Evolutionary conservation across 2,329 filamentous ascomycete genomes (phyloP).

Genomic region (Sporothrix curviconia): DNA sequence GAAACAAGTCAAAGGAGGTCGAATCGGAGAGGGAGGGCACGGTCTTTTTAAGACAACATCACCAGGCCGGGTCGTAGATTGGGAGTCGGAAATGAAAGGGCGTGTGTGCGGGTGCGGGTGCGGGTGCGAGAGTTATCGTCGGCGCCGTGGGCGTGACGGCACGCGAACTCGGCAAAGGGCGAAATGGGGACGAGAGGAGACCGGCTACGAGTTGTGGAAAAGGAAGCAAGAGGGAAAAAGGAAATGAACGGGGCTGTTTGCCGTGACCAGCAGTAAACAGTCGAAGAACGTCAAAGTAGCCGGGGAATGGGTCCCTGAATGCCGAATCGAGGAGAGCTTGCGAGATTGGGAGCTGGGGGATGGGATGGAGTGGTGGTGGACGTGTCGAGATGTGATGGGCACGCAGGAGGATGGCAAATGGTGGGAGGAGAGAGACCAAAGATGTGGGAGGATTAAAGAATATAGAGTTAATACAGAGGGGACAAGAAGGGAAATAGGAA

Average conservation of each 20-base stretch:
- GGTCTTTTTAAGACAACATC: background rate
- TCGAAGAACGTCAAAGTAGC: background rate
- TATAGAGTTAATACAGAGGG: background rate
- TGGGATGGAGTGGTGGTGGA: background rate
- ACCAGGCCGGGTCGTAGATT: background rate
- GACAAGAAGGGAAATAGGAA: background rate
- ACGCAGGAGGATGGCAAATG: too few relatives aligned
- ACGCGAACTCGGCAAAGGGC: background rate
- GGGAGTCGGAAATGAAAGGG: background rate
- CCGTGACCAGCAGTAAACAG: background rate
- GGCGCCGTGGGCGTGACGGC: background rate
- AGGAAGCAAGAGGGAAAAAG: background rate
- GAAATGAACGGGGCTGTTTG: background rate
- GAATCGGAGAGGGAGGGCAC: background rate
- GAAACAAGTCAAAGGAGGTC: background rate
- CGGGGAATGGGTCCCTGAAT: too few relatives aligned
- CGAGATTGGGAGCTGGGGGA: background rate
- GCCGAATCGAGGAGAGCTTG: too few relatives aligned
- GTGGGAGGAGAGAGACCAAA: background rate
- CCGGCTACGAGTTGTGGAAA: background rate
- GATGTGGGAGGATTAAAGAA: background rate
- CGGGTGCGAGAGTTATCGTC: too few relatives aligned
- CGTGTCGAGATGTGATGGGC: too few relatives aligned
- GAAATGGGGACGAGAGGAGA: background rate
- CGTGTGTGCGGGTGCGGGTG: background rate